Percentiles rank a stretch among this genome's conserved stretches.
Evolutionary conservation across 768 basidiomycete species (phyloP).

Genomic region (Agaricus sinodeliciosus): DNA sequence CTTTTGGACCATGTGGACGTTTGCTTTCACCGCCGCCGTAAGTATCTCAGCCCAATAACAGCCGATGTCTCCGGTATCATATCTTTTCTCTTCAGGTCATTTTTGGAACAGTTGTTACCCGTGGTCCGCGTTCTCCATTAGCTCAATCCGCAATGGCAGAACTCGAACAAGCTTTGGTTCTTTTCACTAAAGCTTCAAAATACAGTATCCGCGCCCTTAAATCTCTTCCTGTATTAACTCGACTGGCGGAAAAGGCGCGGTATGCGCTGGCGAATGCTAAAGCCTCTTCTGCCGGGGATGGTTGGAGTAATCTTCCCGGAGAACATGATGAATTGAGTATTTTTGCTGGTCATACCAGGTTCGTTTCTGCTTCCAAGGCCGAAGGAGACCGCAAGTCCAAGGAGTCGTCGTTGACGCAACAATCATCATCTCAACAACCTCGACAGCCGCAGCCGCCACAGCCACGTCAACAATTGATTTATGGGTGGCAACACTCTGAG

Average conservation of each 20-base stretch:
- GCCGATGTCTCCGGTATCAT: not conserved
- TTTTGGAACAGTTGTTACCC: slow-evolving; percentile 73
- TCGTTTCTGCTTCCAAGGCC: slow-evolving; percentile 43
- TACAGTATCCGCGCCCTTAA: slow-evolving; percentile 58
- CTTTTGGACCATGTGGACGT: slow-evolving; percentile 62
- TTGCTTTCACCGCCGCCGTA: slow-evolving; percentile 49
- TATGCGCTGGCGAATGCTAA: slow-evolving; percentile 40
- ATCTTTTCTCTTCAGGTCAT: slow-evolving; percentile 42
- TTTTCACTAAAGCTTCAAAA: slow-evolving; percentile 58
- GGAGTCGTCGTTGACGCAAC: not conserved
- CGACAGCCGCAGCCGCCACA: slow-evolving; percentile 5
- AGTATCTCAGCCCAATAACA: too few species aligned
- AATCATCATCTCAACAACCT: slow-evolving; percentile 5
- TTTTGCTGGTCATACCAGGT: slow-evolving; percentile 59
- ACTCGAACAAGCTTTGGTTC: slow-evolving; percentile 56
- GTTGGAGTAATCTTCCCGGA: slow-evolving; percentile 39
- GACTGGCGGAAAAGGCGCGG: slow-evolving; percentile 63
- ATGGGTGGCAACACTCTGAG: slow-evolving; percentile 10
- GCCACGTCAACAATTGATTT: not conserved
- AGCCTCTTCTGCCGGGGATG: slow-evolving; percentile 28
- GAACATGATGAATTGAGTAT: slow-evolving; percentile 64
- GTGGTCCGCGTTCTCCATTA: slow-evolving; percentile 62
- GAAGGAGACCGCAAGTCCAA: not conserved
- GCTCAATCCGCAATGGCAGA: slow-evolving; percentile 64
- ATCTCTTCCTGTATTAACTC: slow-evolving; percentile 59